Percentiles rank a stretch among this genome's conserved stretches.
Evolutionary conservation across 495 filamentous ascomycete species (phyloP).

Genomic region (Penicillium diatomitis): DNA sequence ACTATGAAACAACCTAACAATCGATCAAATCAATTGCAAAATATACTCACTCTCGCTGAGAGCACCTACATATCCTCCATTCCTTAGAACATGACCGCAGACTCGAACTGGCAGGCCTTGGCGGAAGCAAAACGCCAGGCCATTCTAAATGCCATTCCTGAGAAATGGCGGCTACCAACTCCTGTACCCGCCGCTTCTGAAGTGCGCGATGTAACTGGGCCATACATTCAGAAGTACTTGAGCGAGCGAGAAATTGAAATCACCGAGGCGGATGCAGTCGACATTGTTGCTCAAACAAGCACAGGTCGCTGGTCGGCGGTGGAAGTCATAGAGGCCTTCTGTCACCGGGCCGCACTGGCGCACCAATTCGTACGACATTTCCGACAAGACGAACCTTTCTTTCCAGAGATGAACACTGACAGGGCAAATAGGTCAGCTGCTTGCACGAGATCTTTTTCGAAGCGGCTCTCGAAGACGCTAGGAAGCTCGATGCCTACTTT

Average conservation of each 20-base stretch:
- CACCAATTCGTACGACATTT: constrained; percentile 40
- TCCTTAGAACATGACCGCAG: constrained; percentile 8
- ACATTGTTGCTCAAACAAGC: constrained; percentile 39
- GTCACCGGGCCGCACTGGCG: constrained; percentile 46
- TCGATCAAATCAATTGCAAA: too few relatives aligned
- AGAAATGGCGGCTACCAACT: constrained; percentile 44
- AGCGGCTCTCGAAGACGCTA: constrained; percentile 49
- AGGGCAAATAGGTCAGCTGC: constrained; percentile 39
- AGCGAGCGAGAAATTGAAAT: constrained; percentile 46
- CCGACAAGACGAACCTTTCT: neutral
- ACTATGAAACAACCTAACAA: too few relatives aligned
- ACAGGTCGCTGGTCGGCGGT: constrained; percentile 36
- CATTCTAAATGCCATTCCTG: constrained; percentile 45
- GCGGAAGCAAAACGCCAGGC: constrained; percentile 45
- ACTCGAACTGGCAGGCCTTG: constrained; percentile 30
- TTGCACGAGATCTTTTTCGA: constrained; percentile 58
- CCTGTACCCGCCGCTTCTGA: constrained; percentile 40
- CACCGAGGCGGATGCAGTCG: constrained; percentile 44
- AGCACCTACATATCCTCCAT: neutral
- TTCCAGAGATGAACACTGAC: neutral
- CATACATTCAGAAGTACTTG: constrained; percentile 50
- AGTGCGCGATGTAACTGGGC: constrained; percentile 53
- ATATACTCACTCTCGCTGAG: too few relatives aligned
- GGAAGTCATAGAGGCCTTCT: constrained; percentile 48
- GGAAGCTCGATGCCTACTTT: constrained; percentile 48